Evolutionary conservation across 1,284 basidiomycete genomes (phyloP).

Genomic region (Phenoliferia sp.): DNA sequence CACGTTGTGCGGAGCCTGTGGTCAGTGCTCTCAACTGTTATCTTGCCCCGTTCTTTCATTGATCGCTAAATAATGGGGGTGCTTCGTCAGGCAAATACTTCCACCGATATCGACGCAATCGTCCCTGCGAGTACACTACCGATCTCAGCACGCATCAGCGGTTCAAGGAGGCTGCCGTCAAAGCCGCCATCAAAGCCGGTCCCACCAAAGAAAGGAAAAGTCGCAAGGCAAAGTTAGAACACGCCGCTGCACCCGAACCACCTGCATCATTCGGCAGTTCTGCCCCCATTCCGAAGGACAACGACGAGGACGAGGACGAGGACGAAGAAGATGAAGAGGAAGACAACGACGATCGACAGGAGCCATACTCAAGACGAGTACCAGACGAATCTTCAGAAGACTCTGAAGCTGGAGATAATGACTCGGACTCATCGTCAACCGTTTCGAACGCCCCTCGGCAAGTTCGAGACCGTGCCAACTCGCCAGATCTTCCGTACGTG

Average conservation of each 20-base stretch:
- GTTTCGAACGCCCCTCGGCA: neutral
- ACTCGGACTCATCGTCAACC: slow-evolving; percentile 1
- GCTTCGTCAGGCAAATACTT: slow-evolving; percentile 67
- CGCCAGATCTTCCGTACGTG: slow-evolving; percentile 30
- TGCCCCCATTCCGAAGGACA: too few relatives aligned
- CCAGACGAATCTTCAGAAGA: neutral
- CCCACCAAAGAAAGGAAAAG: neutral
- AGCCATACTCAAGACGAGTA: neutral
- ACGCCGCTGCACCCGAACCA: neutral
- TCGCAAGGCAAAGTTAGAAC: neutral
- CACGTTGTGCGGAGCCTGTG: slow-evolving; percentile 84
- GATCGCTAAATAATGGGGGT: neutral
- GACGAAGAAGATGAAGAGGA: slow-evolving; percentile 13
- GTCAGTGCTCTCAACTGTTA: slow-evolving; percentile 51
- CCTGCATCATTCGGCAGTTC: neutral
- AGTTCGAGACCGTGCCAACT: slow-evolving; percentile 3
- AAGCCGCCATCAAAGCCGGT: neutral
- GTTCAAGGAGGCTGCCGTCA: slow-evolving; percentile 2
- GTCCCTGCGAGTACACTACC: slow-evolving; percentile 68
- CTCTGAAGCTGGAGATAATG: slow-evolving; percentile 14
- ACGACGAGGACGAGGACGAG: neutral
- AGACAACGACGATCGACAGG: neutral
- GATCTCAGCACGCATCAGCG: slow-evolving; percentile 28
- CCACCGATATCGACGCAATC: slow-evolving; percentile 67
- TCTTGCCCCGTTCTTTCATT: neutral